Base-by-base conservation (phyloP, 208 protist species). In the Leishmania braziliensis region DNA sequence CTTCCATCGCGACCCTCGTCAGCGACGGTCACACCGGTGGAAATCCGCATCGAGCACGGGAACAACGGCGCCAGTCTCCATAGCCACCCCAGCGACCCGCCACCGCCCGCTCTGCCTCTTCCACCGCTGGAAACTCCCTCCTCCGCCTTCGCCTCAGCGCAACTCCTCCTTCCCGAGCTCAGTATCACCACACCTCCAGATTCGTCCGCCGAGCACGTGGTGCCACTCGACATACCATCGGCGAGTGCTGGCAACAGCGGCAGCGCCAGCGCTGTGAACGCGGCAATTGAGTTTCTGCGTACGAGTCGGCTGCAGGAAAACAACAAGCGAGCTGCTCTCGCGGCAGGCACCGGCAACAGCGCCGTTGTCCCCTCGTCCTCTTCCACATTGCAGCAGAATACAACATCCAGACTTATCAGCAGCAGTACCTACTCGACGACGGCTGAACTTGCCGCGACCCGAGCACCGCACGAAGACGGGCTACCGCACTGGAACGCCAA, bases 221-320 rank as follows among this genome's bases (percentile, higher is more conserved):
- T 26, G 43, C 23, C 43, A 26, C 50, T 39, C 14, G 50, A 48
- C 1, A 46, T 43, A 20, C 50, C 46, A 10, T 43, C 70, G 26
- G 3, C 29, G 70, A 58, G 8, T 39, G 18, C 50, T n/a, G n/a
- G 2, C 14, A 60, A 54, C 73, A 43, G n/a, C 46, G 53, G 63
- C 62, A 87, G 77, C 80, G 72, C 77, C 14, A 82, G 77, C 71
- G 76, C 78, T 50, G 71, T 53, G 62, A 72, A 84, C 73, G 84
- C 75, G 26, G 85, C 85, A 26, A 73, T 73, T 20, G 81, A 88
- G 81, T 88, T 88, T 63, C 77, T 88, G 20, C 60, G 54, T 8
- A 81, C 81, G 56, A 82, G 84, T 74, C 79, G 77, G 3, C 84
- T 73, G 6, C 29, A 12, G 6, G 58, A 82, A 5, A 82, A 82